A percentile compares a stretch with the other conserved stretches of the same genome.
Evolutionary conservation across 768 basidiomycete species (phyloP).

Genomic region (Boletus rubescentipes): DNA sequence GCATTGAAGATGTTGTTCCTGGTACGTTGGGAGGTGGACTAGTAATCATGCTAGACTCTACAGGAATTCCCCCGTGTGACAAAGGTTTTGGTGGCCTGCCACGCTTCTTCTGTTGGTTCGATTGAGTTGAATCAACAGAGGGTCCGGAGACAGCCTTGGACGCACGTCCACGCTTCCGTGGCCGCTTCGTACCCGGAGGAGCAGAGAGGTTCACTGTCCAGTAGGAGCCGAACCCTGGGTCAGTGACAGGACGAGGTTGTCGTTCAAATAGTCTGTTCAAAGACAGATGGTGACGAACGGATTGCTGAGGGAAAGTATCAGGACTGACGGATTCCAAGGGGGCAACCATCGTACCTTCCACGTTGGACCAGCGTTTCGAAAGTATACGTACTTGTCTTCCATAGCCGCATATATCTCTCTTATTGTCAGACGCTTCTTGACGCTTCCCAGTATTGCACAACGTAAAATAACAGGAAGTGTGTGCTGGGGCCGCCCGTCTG

Average conservation of each 20-base stretch:
- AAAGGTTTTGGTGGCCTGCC: constrained; percentile 39
- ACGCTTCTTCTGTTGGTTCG: constrained; percentile 37
- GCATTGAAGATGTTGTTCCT: constrained; percentile 27
- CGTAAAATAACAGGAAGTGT: constrained; percentile 83
- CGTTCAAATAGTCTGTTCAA: constrained; percentile 81
- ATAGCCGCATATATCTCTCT: constrained; percentile 85
- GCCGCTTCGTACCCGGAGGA: constrained; percentile 85
- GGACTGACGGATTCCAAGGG: not conserved
- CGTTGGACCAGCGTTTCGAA: constrained; percentile 74
- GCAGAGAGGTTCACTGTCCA: constrained; percentile 87
- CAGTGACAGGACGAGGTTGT: constrained; percentile 77
- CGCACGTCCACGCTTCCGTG: constrained; percentile 72
- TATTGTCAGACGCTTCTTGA: constrained; percentile 73
- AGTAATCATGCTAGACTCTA: constrained; percentile 6
- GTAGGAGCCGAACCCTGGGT: constrained; percentile 85
- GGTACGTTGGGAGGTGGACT: constrained; percentile 21
- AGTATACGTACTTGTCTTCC: constrained; percentile 83
- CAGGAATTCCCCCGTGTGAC: constrained; percentile 18
- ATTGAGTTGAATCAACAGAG: constrained; percentile 6
- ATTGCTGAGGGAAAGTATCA: constrained; percentile 57
- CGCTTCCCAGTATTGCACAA: constrained; percentile 79
- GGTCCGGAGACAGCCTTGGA: constrained; percentile 41
- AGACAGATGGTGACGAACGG: constrained; percentile 81
- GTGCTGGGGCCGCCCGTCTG: constrained; percentile 76
- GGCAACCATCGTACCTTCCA: constrained; percentile 65